These are phyloP conservation scores for Cenococcum geophilum DNA, from an alignment of 495 filamentous ascomycete genomes.

Conservation along the genomic window DNA sequence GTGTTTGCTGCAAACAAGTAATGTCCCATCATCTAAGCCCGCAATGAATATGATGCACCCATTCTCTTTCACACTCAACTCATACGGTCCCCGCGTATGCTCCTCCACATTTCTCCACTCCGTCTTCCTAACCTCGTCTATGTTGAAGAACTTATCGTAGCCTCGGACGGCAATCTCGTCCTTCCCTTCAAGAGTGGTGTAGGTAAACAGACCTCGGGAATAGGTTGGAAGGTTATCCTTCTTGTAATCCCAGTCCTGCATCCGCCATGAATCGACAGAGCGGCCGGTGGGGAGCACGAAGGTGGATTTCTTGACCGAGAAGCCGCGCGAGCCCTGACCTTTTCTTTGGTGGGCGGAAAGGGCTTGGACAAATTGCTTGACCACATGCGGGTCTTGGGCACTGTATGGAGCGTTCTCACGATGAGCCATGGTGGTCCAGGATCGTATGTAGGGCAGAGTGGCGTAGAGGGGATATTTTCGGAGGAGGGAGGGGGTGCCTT, in stretches of 20 bases:
- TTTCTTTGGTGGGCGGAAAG: slow-evolving; percentile 48
- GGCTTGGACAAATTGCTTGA: slow-evolving; percentile 55
- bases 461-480: slow-evolving; percentile 4
- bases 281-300: slow-evolving; percentile 57
- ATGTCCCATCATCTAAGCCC: slow-evolving; percentile 75
- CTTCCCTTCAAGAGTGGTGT: slow-evolving; percentile 51
- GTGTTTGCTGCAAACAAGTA: slow-evolving; percentile 97
- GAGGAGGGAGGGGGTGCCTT: slow-evolving; percentile 12
- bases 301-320: slow-evolving; percentile 67
- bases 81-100: slow-evolving; percentile 82
- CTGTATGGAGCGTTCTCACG: slow-evolving; percentile 47
- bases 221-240: slow-evolving; percentile 75
- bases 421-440: slow-evolving; percentile 33
- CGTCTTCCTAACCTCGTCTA: slow-evolving; percentile 69
- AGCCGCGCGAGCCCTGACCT: slow-evolving; percentile 38
- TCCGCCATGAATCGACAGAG: slow-evolving; percentile 82
- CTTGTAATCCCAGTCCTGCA: slow-evolving; percentile 95
- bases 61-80: slow-evolving; percentile 95
- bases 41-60: slow-evolving; percentile 98
- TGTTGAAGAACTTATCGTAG: slow-evolving; percentile 99
- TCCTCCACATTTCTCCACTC: slow-evolving; percentile 72
- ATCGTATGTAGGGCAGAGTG: slow-evolving; percentile 1
- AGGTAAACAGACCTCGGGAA: slow-evolving; percentile 88
- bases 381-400: slow-evolving; percentile 58
- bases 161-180: slow-evolving; percentile 78